These are phyloP conservation scores for Hyphodiscus sp. DNA, from an alignment of 2,329 filamentous ascomycete species.

Conservation along the genomic window DNA sequence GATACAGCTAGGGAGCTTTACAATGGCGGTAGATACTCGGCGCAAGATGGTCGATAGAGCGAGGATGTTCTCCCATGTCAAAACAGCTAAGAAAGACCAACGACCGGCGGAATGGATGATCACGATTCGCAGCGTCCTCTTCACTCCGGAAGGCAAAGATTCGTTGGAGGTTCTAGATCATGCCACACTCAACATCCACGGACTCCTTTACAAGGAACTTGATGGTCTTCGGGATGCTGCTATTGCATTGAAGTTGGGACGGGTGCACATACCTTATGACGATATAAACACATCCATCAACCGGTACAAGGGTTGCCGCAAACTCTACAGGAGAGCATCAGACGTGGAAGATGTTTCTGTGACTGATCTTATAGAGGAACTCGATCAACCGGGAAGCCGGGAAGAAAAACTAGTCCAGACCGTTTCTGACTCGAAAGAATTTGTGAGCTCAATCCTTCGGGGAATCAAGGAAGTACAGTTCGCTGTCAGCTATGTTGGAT, in stretches of 20 bases:
- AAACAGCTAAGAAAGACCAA: constrained; percentile 54
- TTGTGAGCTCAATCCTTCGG: constrained; percentile 79
- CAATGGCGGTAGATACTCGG: constrained; percentile 82
- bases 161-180: constrained; percentile 85
- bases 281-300: constrained; percentile 63
- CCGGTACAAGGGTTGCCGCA: constrained; percentile 44
- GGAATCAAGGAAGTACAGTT: constrained; percentile 97
- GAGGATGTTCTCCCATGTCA: constrained; percentile 78
- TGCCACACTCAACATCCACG: constrained; percentile 83
- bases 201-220: constrained; percentile 75
- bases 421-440: constrained; percentile 87
- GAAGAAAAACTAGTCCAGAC: constrained; percentile 67
- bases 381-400: constrained; percentile 54
- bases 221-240: constrained; percentile 87
- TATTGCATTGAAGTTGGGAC: constrained; percentile 82
- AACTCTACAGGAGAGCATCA: constrained; percentile 23
- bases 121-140: constrained; percentile 76
- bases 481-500: constrained; percentile 80
- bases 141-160: constrained; percentile 78
- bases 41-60: constrained; percentile 87
- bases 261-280: constrained; percentile 85
- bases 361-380: constrained; percentile 66
- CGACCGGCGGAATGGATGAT: constrained; percentile 92
- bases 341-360: constrained; percentile 58
- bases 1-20: constrained; percentile 77